Evolutionary conservation across 139 green algal species (phyloP), one percentile per base, ranked within the genome.

Genomic region (Prasinococcaceae sp.): DNA sequence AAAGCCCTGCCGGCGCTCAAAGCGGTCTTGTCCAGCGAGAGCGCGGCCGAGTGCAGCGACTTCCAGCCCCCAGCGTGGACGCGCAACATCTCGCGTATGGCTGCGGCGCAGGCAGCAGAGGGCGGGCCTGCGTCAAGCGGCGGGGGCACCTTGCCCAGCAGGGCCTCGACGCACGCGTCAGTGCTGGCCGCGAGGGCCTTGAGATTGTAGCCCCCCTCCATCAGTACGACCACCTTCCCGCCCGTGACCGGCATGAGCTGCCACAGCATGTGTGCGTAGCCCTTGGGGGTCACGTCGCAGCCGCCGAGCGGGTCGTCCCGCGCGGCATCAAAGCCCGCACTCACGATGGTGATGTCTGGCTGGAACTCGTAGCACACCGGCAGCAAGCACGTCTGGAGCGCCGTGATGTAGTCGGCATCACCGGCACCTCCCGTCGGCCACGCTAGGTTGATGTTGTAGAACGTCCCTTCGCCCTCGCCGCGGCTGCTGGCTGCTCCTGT

Each of bases 281-380:
- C 58, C 8, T 37, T 55, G 12, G 58, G 58, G 14, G 58, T 57
- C n/a, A 66, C 20, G n/a, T 25, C 26, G 50, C 58, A 66, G 9
- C 50, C 58, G 6, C 58, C 58, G 6, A 66, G 58, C 14, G 58
- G 58, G 24, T 66, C 58, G 10, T 35, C 52, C 49, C 32, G 14
- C 16, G 58, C 58, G 19, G 63, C 47, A 48, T 72, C 63, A 39
- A 72, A 72, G 4, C 75, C 75, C 17, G 64, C 80, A 44, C 72
- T 83, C 29, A 88, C 58, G 20, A 93, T 36, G 4, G 94, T 67
- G 30, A 92, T 66, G 26, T 94, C 73, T 22, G 85, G 84, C 17
- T 61, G 17, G 53, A 89, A 94, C 4, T 53, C 35, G 9, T 38
- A 30, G 1, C 72, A 63, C 12, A 81, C 74, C 0, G 85, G 85